Base-by-base conservation (phyloP, 495 filamentous ascomycete genomes). In the Corynascus novoguineensis region DNA sequence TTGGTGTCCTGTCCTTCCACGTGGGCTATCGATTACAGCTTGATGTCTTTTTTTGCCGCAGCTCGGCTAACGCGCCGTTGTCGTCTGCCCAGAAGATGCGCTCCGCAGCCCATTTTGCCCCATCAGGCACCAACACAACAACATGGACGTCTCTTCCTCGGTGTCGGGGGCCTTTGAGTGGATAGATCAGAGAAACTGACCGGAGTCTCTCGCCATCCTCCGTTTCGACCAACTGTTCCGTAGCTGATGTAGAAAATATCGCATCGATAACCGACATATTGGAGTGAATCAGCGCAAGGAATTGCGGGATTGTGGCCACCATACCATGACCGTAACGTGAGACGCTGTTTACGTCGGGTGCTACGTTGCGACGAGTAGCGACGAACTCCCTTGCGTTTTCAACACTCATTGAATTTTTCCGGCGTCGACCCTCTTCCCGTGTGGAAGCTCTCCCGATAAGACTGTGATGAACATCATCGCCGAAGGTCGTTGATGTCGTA, bases 1-100 rank as follows among this genome's bases (percentile, higher is more conserved):
- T 22, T 24, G 35, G 1, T 24, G 10, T 41, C 28, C 25, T 15
- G 12, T 37, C 31, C n/a, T 22, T 10, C 19, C 44, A 12, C 50
- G 32, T 28, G 8, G 37, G 14, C 49, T 14, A 0, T 58, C 53
- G 19, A 63, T 53, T 1, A 58, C 48, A 50, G 52, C 31, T 22
- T 38, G 28, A 15, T 48, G 60, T 31, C n/a, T 45, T 55, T 24
- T 37, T 51, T 15, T 57, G 48, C 24, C 50, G 25, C 14, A 64
- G 9, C 35, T 64, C 61, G 0, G 14, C 38, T 5, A 64, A 7
- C 28, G 17, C 44, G 0, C 27, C 54, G 5, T 2, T 12, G 5
- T 54, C 54, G 14, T 60, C 61, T 1, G 53, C 53, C 61, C 61
- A 64, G n/a, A 64, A 58, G 3, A 64, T 51, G 38, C 40, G 46